These are phyloP conservation scores for Picea sitchensis DNA, from an alignment of 75 land plant genomes.

Conservation along the genomic window DNA sequence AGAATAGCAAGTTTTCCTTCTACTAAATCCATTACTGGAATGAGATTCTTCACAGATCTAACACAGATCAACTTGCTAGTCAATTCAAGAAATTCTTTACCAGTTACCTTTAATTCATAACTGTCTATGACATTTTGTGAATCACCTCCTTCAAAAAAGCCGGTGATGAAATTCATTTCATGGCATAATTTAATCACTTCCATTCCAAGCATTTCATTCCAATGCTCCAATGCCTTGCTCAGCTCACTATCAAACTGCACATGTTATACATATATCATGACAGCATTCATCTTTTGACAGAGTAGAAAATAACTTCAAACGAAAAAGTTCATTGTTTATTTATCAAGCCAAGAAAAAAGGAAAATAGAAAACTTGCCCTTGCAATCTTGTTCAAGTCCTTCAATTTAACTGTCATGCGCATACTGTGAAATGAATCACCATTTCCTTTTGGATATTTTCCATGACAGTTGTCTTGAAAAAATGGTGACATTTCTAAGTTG, in stretches of 20 bases:
- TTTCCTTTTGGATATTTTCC: slow-evolving; percentile 38
- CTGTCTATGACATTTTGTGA: slow-evolving; percentile 33
- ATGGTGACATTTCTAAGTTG: slow-evolving; percentile 26
- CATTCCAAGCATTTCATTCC: slow-evolving; percentile 31
- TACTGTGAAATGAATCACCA: slow-evolving; percentile 31
- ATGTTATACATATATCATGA: no score
- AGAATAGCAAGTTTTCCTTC: no score
- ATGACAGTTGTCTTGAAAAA: slow-evolving; percentile 51
- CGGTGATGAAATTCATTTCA: slow-evolving; percentile 31
- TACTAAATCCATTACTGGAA: no score
- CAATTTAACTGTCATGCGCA: slow-evolving; percentile 76
- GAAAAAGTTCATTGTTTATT: no score
- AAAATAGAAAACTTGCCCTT: slow-evolving; percentile 40
- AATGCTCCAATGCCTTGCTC: slow-evolving; percentile 22
- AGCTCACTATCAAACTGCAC: slow-evolving; percentile 26
- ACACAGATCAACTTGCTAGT: no score
- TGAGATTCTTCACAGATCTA: no score
- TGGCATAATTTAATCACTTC: slow-evolving; percentile 30
- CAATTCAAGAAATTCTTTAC: no score
- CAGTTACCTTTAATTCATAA: slow-evolving; percentile 42
- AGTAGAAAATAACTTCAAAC: no score
- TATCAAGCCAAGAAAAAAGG: no score
- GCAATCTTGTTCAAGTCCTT: slow-evolving; percentile 79
- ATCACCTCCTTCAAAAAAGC: slow-evolving; percentile 35
- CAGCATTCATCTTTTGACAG: no score